Percentiles rank a stretch among this genome's conserved stretches.
phyloP scores from a whole-genome alignment of 768 basidiomycete genomes.

The Brasilioporus rufonigricans region DNA sequence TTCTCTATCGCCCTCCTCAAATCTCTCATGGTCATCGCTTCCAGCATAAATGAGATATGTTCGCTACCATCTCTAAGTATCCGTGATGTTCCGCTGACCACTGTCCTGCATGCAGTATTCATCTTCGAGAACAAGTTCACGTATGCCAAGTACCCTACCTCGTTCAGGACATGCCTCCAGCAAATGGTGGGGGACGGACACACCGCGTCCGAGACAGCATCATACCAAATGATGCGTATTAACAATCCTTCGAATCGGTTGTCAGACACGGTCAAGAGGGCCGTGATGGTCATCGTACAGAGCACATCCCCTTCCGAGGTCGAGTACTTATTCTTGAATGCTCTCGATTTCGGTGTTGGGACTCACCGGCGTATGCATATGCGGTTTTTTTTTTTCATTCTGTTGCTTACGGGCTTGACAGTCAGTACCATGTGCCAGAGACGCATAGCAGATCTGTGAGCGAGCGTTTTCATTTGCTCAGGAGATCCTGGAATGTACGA shows the following conservation, averaged over 20 bases:
- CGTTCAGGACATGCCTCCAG: conserved; percentile 22
- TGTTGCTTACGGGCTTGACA: too few relatives aligned
- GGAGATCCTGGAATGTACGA: conserved; percentile 21
- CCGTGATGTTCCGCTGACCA: background rate
- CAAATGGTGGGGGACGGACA: conserved; percentile 23
- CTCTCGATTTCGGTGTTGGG: conserved; percentile 20
- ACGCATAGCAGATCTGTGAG: conserved; percentile 16
- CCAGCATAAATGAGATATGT: conserved; percentile 18
- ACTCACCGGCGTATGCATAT: conserved; percentile 18
- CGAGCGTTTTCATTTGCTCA: conserved; percentile 16
- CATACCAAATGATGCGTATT: conserved; percentile 20
- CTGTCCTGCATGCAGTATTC: background rate
- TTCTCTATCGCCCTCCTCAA: conserved; percentile 18
- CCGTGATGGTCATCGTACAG: conserved; percentile 14
- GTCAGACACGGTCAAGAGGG: conserved; percentile 16
- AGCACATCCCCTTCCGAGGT: conserved; percentile 8
- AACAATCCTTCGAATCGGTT: conserved; percentile 17
- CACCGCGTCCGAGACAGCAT: conserved; percentile 19
- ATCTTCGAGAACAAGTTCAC: conserved; percentile 11
- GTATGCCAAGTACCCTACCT: conserved; percentile 18
- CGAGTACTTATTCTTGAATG: conserved; percentile 13
- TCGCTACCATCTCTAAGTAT: background rate
- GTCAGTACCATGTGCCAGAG: background rate
- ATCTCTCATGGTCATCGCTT: conserved; percentile 18
- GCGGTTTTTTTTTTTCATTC: background rate